Percentiles rank a stretch among this genome's conserved stretches.
Evolutionary conservation across 2,329 filamentous ascomycete species (phyloP).

Genomic region (Neonectria sp.): DNA sequence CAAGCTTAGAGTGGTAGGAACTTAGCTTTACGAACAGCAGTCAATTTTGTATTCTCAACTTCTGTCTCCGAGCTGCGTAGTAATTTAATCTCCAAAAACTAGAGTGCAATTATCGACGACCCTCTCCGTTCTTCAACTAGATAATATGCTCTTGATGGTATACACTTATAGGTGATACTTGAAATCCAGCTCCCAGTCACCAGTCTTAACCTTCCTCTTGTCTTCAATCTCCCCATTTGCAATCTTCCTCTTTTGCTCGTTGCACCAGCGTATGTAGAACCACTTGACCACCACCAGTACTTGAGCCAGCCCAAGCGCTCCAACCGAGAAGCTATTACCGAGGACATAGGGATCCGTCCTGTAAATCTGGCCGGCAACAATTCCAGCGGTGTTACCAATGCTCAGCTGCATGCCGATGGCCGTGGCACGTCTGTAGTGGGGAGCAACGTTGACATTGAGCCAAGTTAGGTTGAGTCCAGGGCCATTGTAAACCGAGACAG

Average conservation of each 20-base stretch:
- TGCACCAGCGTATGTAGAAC: constrained; percentile 60
- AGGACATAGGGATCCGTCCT: constrained; percentile 51
- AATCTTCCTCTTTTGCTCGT: constrained; percentile 57
- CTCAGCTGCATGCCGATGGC: constrained; percentile 63
- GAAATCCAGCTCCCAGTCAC: constrained; percentile 64
- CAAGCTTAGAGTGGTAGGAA: no score
- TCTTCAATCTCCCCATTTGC: constrained; percentile 59
- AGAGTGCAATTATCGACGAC: no score
- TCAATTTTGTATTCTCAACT: no score
- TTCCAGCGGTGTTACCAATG: constrained; percentile 62
- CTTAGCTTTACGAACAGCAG: no score
- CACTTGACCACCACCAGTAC: constrained; percentile 57
- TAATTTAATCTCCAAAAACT: no score
- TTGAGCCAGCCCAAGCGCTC: constrained; percentile 45
- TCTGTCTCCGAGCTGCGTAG: no score
- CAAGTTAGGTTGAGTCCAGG: constrained; percentile 64
- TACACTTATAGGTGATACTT: constrained; percentile 57
- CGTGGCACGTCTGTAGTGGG: constrained; percentile 62
- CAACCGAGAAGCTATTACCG: constrained; percentile 48
- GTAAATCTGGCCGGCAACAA: constrained; percentile 59
- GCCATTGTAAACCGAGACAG: constrained; percentile 62
- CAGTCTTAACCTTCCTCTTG: constrained; percentile 60
- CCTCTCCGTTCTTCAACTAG: no score
- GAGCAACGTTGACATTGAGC: constrained; percentile 62
- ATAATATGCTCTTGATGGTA: no score